Evolutionary conservation across 441 rosid genomes (phyloP), one percentile per base, ranked within the genome.

Genomic region (Corymbia citriodora): DNA sequence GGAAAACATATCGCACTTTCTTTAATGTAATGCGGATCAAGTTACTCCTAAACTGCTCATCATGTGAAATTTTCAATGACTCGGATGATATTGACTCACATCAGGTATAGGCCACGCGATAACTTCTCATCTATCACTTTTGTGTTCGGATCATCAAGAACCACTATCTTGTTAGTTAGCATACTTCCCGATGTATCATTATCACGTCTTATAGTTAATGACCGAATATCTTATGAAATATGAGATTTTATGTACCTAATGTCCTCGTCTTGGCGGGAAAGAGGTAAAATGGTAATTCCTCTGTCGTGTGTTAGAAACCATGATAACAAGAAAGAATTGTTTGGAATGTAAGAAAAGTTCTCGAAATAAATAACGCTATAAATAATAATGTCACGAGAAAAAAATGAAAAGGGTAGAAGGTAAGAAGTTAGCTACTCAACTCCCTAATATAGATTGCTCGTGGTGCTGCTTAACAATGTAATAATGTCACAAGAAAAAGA

Each of bases 201-300:
- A 0, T 65, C 36, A 7, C 19, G 1, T 65, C 17, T 17, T 29
- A 13, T 63, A 63, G 33, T 29, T n/a, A 65, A 29, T 65, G 72
- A 65, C 17, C 36, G 8, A 65, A 65, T 29, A 9, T 18, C 36
- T n/a, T 0, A 3, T 8, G 72, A 15, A 16, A 59, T 31, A 16
- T n/a, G 79, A 31, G 21, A 31, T 68, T 68, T 68, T 21, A 4
- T 68, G 40, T 16, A 31, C 40, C 18, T 16, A 8, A 59, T 31
- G 16, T 68, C 36, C 31, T 6, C 10, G 9, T 31, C 79, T 68
- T 0, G 21, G 45, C 17, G 7, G 79, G 16, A 31, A 68, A 15
- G 0, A 31, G 17, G 31, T 31, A 16, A 31, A 4, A 7, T 0
- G 0, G 4, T 31, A 68, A 31, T 17, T 31, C 11, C 0, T 68